Conservation (phyloP, 192 early-diverging fungal genomes). For the Coemansia furcata region DNA sequence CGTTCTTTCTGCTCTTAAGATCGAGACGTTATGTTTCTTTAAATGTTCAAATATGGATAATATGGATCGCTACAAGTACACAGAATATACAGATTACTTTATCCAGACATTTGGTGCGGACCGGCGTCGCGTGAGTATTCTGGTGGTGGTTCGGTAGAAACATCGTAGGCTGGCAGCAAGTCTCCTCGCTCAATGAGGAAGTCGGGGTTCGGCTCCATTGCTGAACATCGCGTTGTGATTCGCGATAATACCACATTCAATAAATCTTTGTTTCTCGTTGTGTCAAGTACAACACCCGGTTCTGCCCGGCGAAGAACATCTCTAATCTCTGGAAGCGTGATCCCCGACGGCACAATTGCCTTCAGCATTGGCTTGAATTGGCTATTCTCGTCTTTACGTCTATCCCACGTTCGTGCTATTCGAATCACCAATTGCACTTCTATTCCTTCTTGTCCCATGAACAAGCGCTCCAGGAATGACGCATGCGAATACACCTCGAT, state of each 20-base stretch:
- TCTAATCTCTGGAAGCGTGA: conserved; percentile 24
- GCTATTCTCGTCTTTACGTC: conserved; percentile 1
- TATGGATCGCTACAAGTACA: background rate
- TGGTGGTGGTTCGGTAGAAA: conserved; percentile 4
- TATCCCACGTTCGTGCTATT: conserved; percentile 40
- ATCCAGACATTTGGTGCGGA: background rate
- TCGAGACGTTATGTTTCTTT: background rate
- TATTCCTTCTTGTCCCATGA: conserved; percentile 14
- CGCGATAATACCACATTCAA: conserved; percentile 19
- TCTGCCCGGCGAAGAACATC: conserved; percentile 8
- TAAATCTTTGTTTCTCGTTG: conserved; percentile 18
- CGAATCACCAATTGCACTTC: conserved; percentile 41
- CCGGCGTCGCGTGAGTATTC: background rate
- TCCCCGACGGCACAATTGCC: conserved; percentile 37
- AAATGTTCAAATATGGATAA: background rate
- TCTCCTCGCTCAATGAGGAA: background rate
- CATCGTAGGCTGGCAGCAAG: conserved; percentile 9
- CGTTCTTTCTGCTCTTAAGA: background rate
- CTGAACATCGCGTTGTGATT: conserved; percentile 14
- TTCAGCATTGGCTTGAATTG: conserved; percentile 46
- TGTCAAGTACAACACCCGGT: conserved; percentile 15
- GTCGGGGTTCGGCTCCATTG: background rate
- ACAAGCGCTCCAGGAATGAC: conserved; percentile 15
- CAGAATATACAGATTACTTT: background rate
- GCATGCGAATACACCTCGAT: conserved; percentile 37